phyloP scores from a whole-genome alignment of 257 asterid genomes.

The Thymus quinquecostatus region DNA sequence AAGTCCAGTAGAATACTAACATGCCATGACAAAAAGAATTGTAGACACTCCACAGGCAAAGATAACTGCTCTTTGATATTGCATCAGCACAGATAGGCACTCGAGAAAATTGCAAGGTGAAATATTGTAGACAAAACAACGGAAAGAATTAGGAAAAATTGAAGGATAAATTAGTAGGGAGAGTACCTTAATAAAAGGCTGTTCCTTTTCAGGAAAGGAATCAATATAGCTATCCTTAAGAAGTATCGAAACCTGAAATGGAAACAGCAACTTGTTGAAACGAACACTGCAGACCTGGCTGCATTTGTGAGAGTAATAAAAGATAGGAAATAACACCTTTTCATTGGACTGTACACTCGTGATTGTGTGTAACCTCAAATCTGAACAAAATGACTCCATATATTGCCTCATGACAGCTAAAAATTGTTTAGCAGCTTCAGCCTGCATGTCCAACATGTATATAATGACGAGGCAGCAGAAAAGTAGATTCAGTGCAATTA shows the following conservation, averaged over 20 bases:
- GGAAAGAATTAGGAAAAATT: not conserved
- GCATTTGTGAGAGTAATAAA: not conserved
- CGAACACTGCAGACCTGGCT: not conserved
- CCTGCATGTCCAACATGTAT: conserved; percentile 49
- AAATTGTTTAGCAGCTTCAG: conserved; percentile 73
- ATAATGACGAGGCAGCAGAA: not conserved
- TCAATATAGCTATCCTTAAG: conserved; percentile 82
- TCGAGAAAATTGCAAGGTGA: not conserved
- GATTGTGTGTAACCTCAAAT: conserved; percentile 81
- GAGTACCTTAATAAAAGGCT: conserved; percentile 73
- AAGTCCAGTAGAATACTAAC: no score
- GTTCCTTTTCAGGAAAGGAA: conserved; percentile 72
- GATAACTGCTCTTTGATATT: not conserved
- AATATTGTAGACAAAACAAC: not conserved
- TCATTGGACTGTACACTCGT: conserved; percentile 82
- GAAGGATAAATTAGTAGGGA: not conserved
- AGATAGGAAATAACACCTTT: conserved; percentile 53
- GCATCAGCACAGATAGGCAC: not conserved
- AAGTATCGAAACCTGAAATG: conserved; percentile 79
- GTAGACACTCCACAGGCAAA: no score
- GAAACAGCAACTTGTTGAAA: conserved; percentile 30
- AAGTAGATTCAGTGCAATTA: no score
- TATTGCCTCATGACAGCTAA: conserved; percentile 56
- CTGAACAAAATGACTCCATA: conserved; percentile 80
- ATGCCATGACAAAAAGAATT: no score